Conservation (phyloP, 2,329 filamentous ascomycete species). For the Xylariales sp. region DNA sequence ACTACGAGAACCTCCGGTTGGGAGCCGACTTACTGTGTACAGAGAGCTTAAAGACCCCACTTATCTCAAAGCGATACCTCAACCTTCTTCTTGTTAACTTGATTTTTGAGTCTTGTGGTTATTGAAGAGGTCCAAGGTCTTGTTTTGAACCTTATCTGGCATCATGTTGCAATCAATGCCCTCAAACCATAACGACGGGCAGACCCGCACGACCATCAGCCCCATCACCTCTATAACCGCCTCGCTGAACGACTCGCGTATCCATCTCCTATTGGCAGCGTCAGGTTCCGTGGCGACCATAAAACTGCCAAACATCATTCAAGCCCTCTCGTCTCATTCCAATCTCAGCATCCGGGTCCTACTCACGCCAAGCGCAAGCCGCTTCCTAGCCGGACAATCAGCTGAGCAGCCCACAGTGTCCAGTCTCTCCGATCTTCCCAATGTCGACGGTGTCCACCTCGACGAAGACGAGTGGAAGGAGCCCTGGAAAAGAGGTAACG, state of each 20-base stretch:
- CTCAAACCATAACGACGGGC: conserved; percentile 19
- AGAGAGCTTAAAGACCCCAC: not conserved
- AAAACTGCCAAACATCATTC: conserved; percentile 67
- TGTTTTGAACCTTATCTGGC: too few relatives aligned
- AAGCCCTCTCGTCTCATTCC: conserved; percentile 44
- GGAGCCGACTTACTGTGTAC: not conserved
- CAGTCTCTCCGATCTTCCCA: conserved; percentile 54
- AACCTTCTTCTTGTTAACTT: not conserved
- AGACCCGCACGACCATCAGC: conserved; percentile 18
- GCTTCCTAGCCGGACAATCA: conserved; percentile 74
- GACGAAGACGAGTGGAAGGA: conserved; percentile 83
- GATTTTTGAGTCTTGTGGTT: not conserved
- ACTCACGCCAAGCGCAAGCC: conserved; percentile 66
- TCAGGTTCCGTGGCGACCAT: conserved; percentile 81
- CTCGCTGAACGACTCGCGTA: conserved; percentile 42
- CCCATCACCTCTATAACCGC: conserved; percentile 24
- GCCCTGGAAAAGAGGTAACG: conserved; percentile 73
- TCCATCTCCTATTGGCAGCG: conserved; percentile 61
- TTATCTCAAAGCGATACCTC: too few relatives aligned
- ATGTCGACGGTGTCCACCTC: conserved; percentile 75
- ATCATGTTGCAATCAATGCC: conserved; percentile 25
- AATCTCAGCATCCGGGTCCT: conserved; percentile 77
- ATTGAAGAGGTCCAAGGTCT: too few relatives aligned
- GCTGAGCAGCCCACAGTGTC: conserved; percentile 69
- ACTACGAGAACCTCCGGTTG: not conserved